phyloP scores from a whole-genome alignment of 106 monocot genomes.

The Chionographis japonica region DNA sequence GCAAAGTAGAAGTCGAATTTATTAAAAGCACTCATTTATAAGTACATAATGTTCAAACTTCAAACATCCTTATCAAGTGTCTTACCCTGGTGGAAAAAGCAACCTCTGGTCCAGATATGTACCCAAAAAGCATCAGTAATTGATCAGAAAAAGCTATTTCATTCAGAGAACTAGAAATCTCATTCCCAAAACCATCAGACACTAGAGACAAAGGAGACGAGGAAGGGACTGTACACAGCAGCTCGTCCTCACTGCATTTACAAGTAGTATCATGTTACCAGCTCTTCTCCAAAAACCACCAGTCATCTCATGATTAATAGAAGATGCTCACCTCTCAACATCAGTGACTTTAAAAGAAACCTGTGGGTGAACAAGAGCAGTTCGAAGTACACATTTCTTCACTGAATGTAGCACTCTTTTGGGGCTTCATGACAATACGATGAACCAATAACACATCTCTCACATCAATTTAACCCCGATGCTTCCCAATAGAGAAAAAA shows the following conservation, averaged over 20 bases:
- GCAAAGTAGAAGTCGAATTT: constrained; percentile 21
- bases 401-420: constrained; percentile 67
- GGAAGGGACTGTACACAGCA: constrained; percentile 58
- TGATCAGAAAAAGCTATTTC: constrained; percentile 52
- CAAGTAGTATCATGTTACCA: constrained; percentile 11
- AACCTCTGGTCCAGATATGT: constrained; percentile 58
- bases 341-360: constrained; percentile 75
- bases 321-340: constrained; percentile 47
- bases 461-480: not conserved
- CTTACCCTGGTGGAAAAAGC: constrained; percentile 54
- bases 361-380: constrained; percentile 71
- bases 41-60: not conserved
- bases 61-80: not conserved
- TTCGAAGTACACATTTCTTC: constrained; percentile 75
- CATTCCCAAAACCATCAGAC: constrained; percentile 60
- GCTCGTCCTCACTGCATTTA: constrained; percentile 59
- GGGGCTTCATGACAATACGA: constrained; percentile 30
- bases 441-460: not conserved
- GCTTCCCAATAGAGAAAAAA: not conserved
- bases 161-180: constrained; percentile 56
- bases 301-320: not conserved
- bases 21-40: constrained; percentile 1
- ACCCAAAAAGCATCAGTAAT: constrained; percentile 57
- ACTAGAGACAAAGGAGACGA: constrained; percentile 63
- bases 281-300: not conserved